These are phyloP conservation scores for Closterium sp. DNA, from an alignment of 139 green algal genomes.

Conservation along the genomic window DNA sequence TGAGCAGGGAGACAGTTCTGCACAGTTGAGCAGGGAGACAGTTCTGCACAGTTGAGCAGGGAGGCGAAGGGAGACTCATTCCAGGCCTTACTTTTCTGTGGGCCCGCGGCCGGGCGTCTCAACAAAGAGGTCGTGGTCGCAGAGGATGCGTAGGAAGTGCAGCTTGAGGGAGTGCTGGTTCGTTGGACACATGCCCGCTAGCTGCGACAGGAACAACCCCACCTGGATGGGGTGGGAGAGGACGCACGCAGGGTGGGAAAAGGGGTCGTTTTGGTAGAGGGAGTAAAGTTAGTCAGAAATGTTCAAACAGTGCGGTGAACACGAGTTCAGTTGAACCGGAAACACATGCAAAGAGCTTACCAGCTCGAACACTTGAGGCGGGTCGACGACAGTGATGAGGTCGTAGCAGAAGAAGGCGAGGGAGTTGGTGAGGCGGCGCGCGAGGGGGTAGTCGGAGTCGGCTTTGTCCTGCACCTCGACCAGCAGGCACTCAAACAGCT, in stretches of 20 bases:
- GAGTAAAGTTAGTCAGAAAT: background rate
- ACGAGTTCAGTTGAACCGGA: no score
- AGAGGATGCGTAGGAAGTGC: conserved; percentile 49
- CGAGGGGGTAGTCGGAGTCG: conserved; percentile 10
- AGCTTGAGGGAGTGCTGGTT: conserved; percentile 39
- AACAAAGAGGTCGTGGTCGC: conserved; percentile 47
- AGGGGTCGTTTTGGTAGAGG: background rate
- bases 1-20: no score
- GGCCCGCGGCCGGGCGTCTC: conserved; percentile 34
- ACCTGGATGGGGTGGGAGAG: conserved; percentile 4
- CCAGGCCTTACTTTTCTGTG: conserved; percentile 31
- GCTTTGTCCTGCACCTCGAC: conserved; percentile 36
- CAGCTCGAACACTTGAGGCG: conserved; percentile 40
- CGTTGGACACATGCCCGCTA: background rate
- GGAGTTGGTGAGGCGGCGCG: conserved; percentile 34
- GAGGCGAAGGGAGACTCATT: background rate
- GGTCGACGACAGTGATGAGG: conserved; percentile 40
- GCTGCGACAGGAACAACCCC: conserved; percentile 40
- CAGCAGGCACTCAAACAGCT: conserved; percentile 51
- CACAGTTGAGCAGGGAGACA: no score
- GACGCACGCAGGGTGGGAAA: background rate
- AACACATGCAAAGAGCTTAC: background rate
- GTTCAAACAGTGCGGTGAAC: background rate
- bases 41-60: no score
- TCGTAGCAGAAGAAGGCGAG: conserved; percentile 53